Evolutionary conservation across 2,329 filamentous ascomycete species (phyloP).

Genomic region (Xylariaceae sp.): DNA sequence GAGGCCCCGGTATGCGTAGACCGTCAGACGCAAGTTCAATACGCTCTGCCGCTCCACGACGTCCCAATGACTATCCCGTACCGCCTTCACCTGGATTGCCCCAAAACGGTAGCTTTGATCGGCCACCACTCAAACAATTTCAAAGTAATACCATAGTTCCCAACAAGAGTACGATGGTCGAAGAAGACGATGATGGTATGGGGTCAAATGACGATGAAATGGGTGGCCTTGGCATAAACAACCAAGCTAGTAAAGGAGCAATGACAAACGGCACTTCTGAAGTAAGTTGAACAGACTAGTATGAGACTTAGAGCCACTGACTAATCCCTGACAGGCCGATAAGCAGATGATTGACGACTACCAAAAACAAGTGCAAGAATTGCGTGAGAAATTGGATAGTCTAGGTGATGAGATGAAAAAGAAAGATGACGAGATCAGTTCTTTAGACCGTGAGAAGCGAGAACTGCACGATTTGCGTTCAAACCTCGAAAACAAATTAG

Average conservation of each 20-base stretch:
- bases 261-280: slow-evolving; percentile 37
- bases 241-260: slow-evolving; percentile 34
- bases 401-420: slow-evolving; percentile 67
- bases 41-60: slow-evolving; percentile 37
- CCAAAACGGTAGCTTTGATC: slow-evolving; percentile 61
- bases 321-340: slow-evolving; percentile 48
- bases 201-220: slow-evolving; percentile 57
- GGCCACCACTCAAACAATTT: slow-evolving; percentile 82
- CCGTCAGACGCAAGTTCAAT: slow-evolving; percentile 63
- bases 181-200: slow-evolving; percentile 78
- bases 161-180: slow-evolving; percentile 96
- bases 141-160: slow-evolving; percentile 95
- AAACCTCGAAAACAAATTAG: slow-evolving; percentile 68
- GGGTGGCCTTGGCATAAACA: slow-evolving; percentile 60
- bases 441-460: slow-evolving; percentile 60
- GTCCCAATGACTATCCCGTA: slow-evolving; percentile 45
- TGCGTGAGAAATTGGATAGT: slow-evolving; percentile 68
- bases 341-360: slow-evolving; percentile 75
- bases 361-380: slow-evolving; percentile 68
- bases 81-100: slow-evolving; percentile 57
- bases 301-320: not conserved
- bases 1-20: slow-evolving; percentile 47
- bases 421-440: slow-evolving; percentile 67
- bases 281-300: slow-evolving; percentile 21
- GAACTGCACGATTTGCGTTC: slow-evolving; percentile 65